Evolutionary conservation across 2,329 filamentous ascomycete genomes (phyloP), one percentile per base, ranked within the genome.

Genomic region (Fusarium nygamai): DNA sequence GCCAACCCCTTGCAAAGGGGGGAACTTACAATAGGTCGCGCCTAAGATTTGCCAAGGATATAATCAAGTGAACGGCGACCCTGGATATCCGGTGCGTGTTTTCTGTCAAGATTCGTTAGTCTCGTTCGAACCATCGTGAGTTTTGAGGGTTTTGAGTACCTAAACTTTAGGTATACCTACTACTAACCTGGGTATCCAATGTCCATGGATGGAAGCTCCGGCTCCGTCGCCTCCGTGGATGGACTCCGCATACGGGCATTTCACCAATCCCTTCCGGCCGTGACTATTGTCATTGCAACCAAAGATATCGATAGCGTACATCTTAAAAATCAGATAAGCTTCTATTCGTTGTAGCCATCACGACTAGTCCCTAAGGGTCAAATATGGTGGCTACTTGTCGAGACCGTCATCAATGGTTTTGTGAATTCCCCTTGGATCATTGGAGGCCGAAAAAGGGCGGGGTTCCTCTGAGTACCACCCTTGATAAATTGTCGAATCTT

Each of bases 1-100:
- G 56, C 54, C 56, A 54, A 56, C 74, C 74, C 74, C 74, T 76
- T 74, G 63, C 66, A 60, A 76, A 76, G 74, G 72, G 71, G 74
- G 69, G 61, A 54, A 50, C 61, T 19, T 62, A 31, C 31, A 54
- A 63, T 69, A 62, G 56, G 74, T 67, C 70, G 47, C 61, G 57
- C 67, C 62, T 77, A 62, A 65, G 61, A 73, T 69, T 61, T 61
- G 70, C 69, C 73, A 75, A 75, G 72, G 57, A 41, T 24, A 53
- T 38, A 38, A 34, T 65, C 60, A 47, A 64, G 59, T 61, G 50
- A 33, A 51, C 51, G 56, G 58, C 59, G 43, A 56, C 36, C 51
- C 47, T 65, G 39, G 41, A 43, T 53, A 41, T 60, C 22, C 54
- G 34, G 17, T 48, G 29, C 43, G 41, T 48, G 31, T 71, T 67